These are phyloP conservation scores for Psilocybe mexicana DNA, from an alignment of 1,284 basidiomycete genomes.

Conservation along the genomic window DNA sequence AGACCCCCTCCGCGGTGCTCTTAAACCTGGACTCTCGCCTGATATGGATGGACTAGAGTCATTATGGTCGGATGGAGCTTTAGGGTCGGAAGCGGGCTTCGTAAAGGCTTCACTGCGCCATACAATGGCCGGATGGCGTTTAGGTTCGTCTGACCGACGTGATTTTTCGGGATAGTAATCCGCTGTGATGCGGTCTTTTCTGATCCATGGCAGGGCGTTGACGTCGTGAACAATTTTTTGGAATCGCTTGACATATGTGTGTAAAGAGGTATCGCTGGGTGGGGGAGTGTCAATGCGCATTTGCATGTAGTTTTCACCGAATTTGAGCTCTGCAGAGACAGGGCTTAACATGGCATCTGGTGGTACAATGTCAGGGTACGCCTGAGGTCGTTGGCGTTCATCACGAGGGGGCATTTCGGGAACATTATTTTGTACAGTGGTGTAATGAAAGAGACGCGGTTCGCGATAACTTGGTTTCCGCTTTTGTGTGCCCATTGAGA, in stretches of 20 bases:
- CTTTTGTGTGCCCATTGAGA: neutral
- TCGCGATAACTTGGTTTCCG: neutral
- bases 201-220: slow-evolving; percentile 39
- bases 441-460: neutral
- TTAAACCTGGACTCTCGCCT: neutral
- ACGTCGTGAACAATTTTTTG: slow-evolving; percentile 31
- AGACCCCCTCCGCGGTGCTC: slow-evolving; percentile 5
- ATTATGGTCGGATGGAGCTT: neutral
- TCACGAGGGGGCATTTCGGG: neutral
- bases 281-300: slow-evolving; percentile 33
- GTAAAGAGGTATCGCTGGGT: slow-evolving; percentile 29
- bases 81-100: neutral
- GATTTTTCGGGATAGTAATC: slow-evolving; percentile 38
- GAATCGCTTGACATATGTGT: slow-evolving; percentile 32
- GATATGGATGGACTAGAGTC: neutral
- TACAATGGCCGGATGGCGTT: slow-evolving; percentile 19
- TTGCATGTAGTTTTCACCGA: slow-evolving; percentile 34
- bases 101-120: slow-evolving; percentile 19
- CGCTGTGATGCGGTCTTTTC: slow-evolving; percentile 35
- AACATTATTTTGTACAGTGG: neutral
- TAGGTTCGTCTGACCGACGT: slow-evolving; percentile 15
- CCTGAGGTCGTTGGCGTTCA: neutral
- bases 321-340: slow-evolving; percentile 17
- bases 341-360: slow-evolving; percentile 12
- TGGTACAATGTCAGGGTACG: neutral